Conservation (phyloP, 2,329 filamentous ascomycete genomes). For the Alternaria conjuncta region DNA sequence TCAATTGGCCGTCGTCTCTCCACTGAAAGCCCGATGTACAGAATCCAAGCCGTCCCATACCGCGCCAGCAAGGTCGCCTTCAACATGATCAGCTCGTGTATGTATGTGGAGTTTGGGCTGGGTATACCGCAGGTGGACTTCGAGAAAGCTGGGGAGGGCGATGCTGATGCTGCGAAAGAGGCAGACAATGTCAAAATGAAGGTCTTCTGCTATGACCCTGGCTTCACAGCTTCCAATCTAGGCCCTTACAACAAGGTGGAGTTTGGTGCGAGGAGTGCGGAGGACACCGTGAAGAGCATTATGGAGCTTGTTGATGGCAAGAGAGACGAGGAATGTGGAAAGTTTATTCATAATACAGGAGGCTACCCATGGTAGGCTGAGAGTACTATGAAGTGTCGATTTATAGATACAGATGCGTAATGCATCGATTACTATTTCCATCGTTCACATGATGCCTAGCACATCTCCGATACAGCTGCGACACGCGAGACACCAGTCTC, state of each 20-base stretch:
- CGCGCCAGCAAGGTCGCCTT: conserved; percentile 48
- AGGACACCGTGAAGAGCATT: conserved; percentile 42
- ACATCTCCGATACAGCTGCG: background rate
- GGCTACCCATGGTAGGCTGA: conserved; percentile 39
- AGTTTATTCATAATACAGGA: conserved; percentile 42
- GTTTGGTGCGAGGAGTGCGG: conserved; percentile 45
- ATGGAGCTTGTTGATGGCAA: conserved; percentile 48
- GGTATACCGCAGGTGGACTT: conserved; percentile 15
- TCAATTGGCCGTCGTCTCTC: conserved; percentile 41
- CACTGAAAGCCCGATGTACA: conserved; percentile 33
- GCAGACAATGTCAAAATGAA: conserved; percentile 31
- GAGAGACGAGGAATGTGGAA: conserved; percentile 43
- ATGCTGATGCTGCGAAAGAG: conserved; percentile 8
- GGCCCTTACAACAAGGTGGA: conserved; percentile 41
- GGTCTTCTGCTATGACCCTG: conserved; percentile 49
- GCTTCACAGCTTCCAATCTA: conserved; percentile 48
- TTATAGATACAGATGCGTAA: background rate
- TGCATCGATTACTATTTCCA: background rate
- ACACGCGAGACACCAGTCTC: background rate
- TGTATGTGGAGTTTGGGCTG: conserved; percentile 38
- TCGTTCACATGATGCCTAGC: background rate
- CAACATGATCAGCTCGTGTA: conserved; percentile 48
- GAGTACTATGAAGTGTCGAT: background rate
- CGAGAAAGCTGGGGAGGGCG: background rate
- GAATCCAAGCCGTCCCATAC: conserved; percentile 38